Conservation (phyloP, 2,329 filamentous ascomycete genomes). For the Mariannaea elegans region DNA sequence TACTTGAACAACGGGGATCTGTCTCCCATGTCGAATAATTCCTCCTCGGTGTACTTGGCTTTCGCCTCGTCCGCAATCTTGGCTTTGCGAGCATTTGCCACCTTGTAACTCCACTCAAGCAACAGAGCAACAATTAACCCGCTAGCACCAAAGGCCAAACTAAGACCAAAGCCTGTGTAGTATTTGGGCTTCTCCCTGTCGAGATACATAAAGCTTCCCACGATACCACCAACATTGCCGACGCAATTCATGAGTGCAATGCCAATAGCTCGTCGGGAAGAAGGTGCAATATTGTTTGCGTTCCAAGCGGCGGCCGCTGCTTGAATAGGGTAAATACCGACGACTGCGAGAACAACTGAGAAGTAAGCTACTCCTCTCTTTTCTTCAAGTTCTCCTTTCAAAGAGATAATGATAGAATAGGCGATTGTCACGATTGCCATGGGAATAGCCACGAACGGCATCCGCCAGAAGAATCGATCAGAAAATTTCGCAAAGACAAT, state of each 20-base stretch:
- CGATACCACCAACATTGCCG: constrained; percentile 15
- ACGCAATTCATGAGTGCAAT: constrained; percentile 37
- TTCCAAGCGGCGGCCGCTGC: constrained; percentile 36
- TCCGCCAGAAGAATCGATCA: constrained; percentile 62
- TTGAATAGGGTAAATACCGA: constrained; percentile 36
- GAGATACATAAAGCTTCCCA: constrained; percentile 14
- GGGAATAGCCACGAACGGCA: constrained; percentile 35
- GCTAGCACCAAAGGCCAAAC: constrained; percentile 42
- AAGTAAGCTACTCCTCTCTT: constrained; percentile 36
- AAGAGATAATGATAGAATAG: constrained; percentile 33
- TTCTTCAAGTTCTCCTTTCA: constrained; percentile 26
- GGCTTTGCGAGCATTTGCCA: constrained; percentile 39
- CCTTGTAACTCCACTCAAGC: constrained; percentile 44
- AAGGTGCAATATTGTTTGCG: constrained; percentile 36
- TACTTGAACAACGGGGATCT: constrained; percentile 45
- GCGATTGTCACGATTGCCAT: constrained; percentile 31
- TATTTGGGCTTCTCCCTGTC: constrained; percentile 50
- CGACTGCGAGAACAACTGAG: constrained; percentile 28
- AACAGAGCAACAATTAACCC: constrained; percentile 43
- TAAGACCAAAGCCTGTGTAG: constrained; percentile 50
- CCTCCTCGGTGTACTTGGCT: constrained; percentile 41
- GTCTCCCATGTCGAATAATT: constrained; percentile 46
- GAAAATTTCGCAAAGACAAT: constrained; percentile 71
- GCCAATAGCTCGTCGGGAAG: constrained; percentile 44
- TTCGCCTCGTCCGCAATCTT: constrained; percentile 41